Conservation (phyloP, 345 rosid species). For the Eucalyptus paniculata region DNA sequence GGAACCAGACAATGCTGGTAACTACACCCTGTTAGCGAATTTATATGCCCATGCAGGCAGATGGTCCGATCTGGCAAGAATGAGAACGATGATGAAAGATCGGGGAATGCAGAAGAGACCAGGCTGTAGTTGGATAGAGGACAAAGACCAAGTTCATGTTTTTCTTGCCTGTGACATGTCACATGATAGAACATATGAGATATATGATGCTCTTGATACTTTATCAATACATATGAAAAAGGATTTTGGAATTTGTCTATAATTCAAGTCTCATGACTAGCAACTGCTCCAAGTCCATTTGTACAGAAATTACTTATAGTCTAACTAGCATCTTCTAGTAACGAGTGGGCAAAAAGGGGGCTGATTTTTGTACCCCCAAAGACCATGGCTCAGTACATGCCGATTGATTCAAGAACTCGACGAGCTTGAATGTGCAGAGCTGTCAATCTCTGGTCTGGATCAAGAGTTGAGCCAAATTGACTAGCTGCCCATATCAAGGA, state of each 20-base stretch:
- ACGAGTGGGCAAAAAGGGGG: neutral
- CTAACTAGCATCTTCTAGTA: neutral
- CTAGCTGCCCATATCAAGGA: constrained; percentile 98
- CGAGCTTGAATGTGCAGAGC: constrained; percentile 90
- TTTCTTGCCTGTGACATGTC: constrained; percentile 36
- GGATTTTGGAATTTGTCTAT: neutral
- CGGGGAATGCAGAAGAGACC: constrained; percentile 33
- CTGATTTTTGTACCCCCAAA: neutral
- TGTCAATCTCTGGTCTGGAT: constrained; percentile 75
- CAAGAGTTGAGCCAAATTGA: constrained; percentile 80
- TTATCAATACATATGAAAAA: constrained; percentile 28
- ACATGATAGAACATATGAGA: constrained; percentile 24
- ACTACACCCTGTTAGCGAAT: constrained; percentile 32
- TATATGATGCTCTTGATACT: constrained; percentile 24
- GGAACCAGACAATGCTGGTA: constrained; percentile 33
- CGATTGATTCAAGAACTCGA: constrained; percentile 85
- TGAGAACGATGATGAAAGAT: constrained; percentile 19
- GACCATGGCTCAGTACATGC: constrained; percentile 29
- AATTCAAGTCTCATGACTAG: neutral
- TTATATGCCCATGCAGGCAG: constrained; percentile 39
- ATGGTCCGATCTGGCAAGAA: constrained; percentile 29
- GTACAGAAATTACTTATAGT: neutral
- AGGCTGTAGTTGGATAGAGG: constrained; percentile 46
- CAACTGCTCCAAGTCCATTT: neutral
- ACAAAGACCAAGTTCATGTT: constrained; percentile 16